Evolutionary conservation across 1,284 basidiomycete species (phyloP).

Genomic region (Moesziomyces aphidis): DNA sequence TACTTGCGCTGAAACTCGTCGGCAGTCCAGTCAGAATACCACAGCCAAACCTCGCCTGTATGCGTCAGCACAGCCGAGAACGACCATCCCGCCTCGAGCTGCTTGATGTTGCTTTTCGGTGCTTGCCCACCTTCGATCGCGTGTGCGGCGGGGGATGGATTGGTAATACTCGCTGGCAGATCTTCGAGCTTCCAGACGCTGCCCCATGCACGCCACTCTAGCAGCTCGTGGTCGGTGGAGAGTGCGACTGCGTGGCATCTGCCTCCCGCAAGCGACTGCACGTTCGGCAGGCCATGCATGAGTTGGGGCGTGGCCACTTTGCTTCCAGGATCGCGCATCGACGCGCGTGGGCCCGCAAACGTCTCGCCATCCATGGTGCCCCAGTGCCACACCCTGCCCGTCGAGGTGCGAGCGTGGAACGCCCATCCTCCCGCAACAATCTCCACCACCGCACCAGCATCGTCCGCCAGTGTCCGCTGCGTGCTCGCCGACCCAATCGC

Average conservation of each 20-base stretch:
- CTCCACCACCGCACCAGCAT: slow-evolving; percentile 15
- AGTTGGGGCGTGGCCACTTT: slow-evolving; percentile 1
- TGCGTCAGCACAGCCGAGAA: slow-evolving; percentile 37
- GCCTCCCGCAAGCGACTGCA: slow-evolving; percentile 71
- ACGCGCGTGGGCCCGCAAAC: not conserved
- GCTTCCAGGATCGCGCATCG: slow-evolving; percentile 7
- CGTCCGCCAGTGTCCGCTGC: not conserved
- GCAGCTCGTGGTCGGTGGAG: slow-evolving; percentile 17
- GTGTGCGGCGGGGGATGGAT: not conserved
- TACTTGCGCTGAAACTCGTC: slow-evolving; percentile 6
- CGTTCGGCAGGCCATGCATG: slow-evolving; percentile 15
- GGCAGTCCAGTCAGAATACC: slow-evolving; percentile 22
- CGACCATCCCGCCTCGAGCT: slow-evolving; percentile 56
- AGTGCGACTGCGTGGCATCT: slow-evolving; percentile 78
- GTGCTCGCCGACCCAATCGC: not conserved
- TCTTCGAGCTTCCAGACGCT: slow-evolving; percentile 17
- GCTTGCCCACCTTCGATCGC: no score
- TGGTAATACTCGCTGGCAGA: slow-evolving; percentile 5
- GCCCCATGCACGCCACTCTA: slow-evolving; percentile 53
- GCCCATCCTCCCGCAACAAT: slow-evolving; percentile 51
- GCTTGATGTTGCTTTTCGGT: slow-evolving; percentile 16
- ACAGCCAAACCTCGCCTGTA: slow-evolving; percentile 15
- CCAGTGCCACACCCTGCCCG: slow-evolving; percentile 40
- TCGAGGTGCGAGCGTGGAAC: slow-evolving; percentile 45
- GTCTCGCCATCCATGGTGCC: slow-evolving; percentile 42